phyloP scores from a whole-genome alignment of 768 basidiomycete genomes.

The Gelatoporia subvermispora region DNA sequence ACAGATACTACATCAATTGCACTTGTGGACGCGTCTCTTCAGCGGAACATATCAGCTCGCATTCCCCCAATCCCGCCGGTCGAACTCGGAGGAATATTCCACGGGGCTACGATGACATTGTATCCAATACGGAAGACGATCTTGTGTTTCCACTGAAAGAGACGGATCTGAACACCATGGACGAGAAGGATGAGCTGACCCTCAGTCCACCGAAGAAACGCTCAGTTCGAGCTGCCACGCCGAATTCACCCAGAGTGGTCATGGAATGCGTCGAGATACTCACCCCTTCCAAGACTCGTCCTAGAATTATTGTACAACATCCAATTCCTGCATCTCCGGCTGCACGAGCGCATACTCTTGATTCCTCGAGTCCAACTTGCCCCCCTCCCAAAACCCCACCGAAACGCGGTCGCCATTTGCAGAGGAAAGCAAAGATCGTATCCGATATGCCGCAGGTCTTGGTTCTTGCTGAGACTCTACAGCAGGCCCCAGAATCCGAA shows the following conservation, averaged over 20 bases:
- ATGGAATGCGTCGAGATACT: constrained; percentile 22
- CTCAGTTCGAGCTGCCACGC: constrained; percentile 3
- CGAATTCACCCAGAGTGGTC: constrained; percentile 15
- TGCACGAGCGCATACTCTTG: not conserved
- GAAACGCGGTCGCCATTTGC: not conserved
- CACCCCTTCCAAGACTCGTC: constrained; percentile 14
- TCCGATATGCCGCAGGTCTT: too few species aligned
- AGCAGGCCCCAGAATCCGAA: not conserved
- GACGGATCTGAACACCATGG: constrained; percentile 5
- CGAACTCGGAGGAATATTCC: too few species aligned
- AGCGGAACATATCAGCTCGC: not conserved
- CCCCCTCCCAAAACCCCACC: not conserved
- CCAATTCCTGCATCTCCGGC: constrained; percentile 5
- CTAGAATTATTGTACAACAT: constrained; percentile 3
- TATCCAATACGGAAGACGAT: not conserved
- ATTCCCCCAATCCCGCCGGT: too few species aligned
- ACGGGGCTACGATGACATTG: too few species aligned
- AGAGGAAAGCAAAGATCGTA: too few species aligned
- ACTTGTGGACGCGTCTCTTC: not conserved
- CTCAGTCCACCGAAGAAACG: constrained; percentile 7
- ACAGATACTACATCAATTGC: not conserved
- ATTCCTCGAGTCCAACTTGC: constrained; percentile 8
- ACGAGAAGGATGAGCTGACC: constrained; percentile 10
- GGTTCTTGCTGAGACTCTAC: too few species aligned
- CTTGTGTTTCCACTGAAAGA: not conserved